Percentiles rank a stretch among this genome's conserved stretches.
Conservation (phyloP, 345 rosid genomes). For the Pistacia vera region DNA sequence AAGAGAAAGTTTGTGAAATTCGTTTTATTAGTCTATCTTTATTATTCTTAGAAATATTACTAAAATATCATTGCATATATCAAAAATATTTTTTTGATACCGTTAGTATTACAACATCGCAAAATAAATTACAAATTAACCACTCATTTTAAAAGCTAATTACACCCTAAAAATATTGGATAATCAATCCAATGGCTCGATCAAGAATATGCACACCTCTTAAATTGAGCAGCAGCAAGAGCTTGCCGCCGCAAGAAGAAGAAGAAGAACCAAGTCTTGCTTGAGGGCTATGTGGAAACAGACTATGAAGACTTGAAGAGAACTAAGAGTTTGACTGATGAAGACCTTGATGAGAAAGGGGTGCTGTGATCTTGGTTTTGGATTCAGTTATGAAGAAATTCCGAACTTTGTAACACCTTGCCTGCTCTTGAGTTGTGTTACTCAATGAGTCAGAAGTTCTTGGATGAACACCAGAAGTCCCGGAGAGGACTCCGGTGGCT, state of each 20-base stretch:
- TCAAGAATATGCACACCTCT: constrained; percentile 30
- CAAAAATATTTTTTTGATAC: too few species aligned
- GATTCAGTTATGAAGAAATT: constrained; percentile 89
- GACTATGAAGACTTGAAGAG: constrained; percentile 61
- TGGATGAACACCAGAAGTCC: constrained; percentile 67
- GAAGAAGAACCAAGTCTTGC: constrained; percentile 84
- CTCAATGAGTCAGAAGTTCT: constrained; percentile 91
- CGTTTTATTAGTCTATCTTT: too few species aligned
- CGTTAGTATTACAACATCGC: too few species aligned
- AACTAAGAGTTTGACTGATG: constrained; percentile 90
- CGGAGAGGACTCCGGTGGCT: constrained; percentile 43
- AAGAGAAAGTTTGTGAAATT: too few species aligned
- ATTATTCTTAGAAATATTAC: too few species aligned
- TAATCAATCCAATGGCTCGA: neutral
- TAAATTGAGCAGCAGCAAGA: constrained; percentile 9
- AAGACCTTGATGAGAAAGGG: constrained; percentile 93
- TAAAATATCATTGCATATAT: too few species aligned
- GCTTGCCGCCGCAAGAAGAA: constrained; percentile 34
- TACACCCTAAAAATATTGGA: too few species aligned
- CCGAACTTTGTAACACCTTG: constrained; percentile 95
- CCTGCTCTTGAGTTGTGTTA: constrained; percentile 98
- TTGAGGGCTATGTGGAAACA: constrained; percentile 77
- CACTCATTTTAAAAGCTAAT: too few species aligned
- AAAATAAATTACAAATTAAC: too few species aligned
- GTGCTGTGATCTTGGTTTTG: constrained; percentile 95